Evolutionary conservation across 1,284 basidiomycete species (phyloP).

Genomic region (Pterulicium gracile): DNA sequence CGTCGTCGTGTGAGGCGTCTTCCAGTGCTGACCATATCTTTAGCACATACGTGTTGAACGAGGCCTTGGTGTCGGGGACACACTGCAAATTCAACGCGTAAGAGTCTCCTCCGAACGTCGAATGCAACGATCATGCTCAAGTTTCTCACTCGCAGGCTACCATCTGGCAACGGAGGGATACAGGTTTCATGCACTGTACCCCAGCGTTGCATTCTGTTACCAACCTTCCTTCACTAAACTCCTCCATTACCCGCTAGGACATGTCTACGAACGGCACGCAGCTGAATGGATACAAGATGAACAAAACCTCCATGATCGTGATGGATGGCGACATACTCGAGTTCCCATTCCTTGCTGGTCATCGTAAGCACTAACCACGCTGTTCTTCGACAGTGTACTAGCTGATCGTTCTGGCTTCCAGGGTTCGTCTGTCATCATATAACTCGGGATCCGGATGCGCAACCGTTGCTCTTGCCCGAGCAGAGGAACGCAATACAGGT

Average conservation of each 20-base stretch:
- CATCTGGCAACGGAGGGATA: conserved; percentile 57
- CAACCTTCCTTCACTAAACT: background rate
- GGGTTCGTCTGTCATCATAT: conserved; percentile 58
- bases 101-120: conserved; percentile 12
- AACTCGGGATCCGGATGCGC: conserved; percentile 34
- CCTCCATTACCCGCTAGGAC: conserved; percentile 34
- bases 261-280: conserved; percentile 68
- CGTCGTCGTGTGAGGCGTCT: conserved; percentile 3
- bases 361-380: background rate
- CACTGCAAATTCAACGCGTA: conserved; percentile 77
- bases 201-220: background rate
- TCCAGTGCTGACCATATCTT: conserved; percentile 3
- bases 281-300: conserved; percentile 59
- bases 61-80: conserved; percentile 48
- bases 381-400: too few species aligned
- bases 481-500: too few species aligned
- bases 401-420: too few species aligned
- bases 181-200: conserved; percentile 67
- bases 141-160: conserved; percentile 32
- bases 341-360: conserved; percentile 29
- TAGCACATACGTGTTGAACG: conserved; percentile 38
- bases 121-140: background rate
- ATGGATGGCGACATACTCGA: conserved; percentile 64
- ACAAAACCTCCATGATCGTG: conserved; percentile 52
- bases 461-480: too few species aligned